Base-by-base conservation (phyloP, 192 early-diverging fungal genomes). In the Neocallimastix lanati region DNA sequence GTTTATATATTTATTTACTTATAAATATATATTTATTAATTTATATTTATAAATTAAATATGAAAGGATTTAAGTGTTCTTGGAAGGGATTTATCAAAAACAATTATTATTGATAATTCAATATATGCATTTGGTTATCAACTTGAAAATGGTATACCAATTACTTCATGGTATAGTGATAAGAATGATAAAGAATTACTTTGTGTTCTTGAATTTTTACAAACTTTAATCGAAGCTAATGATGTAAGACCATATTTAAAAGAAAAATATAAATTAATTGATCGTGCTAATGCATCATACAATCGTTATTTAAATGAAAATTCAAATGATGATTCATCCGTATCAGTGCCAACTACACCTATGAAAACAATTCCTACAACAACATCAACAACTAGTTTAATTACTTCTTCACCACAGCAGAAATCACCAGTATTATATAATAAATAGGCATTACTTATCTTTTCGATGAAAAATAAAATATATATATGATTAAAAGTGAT, bases 121-220 rank as follows among this genome's bases (percentile, higher is more conserved):
- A 91, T 91, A 15, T 92, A 93, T 78, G 92, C 91, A 3, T 93
- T 91, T 85, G 91, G 87, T 13, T 92, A 92, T 82, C 92, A 93
- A 76, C 87, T 90, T 76, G 16, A 25, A 29, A 76, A 79, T 29
- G 79, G 33, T 29, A 79, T 93, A 33, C 92, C 92, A 13, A 92
- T 93, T 38, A 89, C 85, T 79, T 88, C 86, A 80, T 93, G 91
- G 91, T 93, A 93, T 78, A 88, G 91, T 58, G 92, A 93, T 81
- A 85, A 81, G 81, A 67, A 78, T 29, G 92, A 93, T 79, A 79
- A 83, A n/a, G 92, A 92, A 85, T 85, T 93, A 77, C 78, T 83
- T 77, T 85, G 83, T 25, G 82, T 93, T 77, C 85, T 89, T 84
- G 81, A 85, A 29, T 93, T 93, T 81, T 77, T 93, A 36, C 85